Evolutionary conservation across 2,329 filamentous ascomycete genomes (phyloP), one percentile per base, ranked within the genome.

Genomic region (Apiospora saccharicola): DNA sequence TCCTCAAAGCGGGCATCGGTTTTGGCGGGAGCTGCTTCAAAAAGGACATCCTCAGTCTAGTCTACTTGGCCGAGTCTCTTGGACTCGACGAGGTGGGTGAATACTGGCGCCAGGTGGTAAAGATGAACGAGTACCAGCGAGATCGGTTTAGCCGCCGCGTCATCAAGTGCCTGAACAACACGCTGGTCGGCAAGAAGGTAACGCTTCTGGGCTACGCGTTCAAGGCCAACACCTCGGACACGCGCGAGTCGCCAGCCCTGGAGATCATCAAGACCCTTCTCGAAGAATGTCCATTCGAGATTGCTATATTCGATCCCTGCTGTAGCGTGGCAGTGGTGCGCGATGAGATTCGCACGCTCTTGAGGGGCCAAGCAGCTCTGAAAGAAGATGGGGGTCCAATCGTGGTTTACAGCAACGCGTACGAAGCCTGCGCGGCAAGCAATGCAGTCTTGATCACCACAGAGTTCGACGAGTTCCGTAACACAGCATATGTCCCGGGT

Each of bases 1-100:
- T 94, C 82, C 85, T 96, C 53, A 91, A 93, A 81, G 91, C 93
- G 10, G 91, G 91, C 51, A 89, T 94, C 46, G 93, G 93, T 22
- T 96, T 95, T 77, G 93, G 93, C 71, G 93, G 93, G 26, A 93
- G 90, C 73, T 96, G 93, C 82, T 95, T 96, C 86, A 90, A 92
- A 81, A 96, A 96, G 82, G 93, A 96, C 78, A 89, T 95, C 57
- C 85, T 93, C 68, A 93, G 89, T 80, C 84, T 96, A 49, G 89
- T 91, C 24, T 94, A 95, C 82, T 86, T 95, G 43, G 91, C 93
- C 22, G 91, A 94, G 77, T 90, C 88, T 3, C 85, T 94, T 71
- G 89, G 91, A 70, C 85, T 95, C 14, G 86, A 88, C 4, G 91
- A 95, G 77, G 92, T 95, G 0, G 92, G 90, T 46, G 88, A 90